phyloP scores from a whole-genome alignment of 805 yeast genomes.

The Candida fluviatilis region DNA sequence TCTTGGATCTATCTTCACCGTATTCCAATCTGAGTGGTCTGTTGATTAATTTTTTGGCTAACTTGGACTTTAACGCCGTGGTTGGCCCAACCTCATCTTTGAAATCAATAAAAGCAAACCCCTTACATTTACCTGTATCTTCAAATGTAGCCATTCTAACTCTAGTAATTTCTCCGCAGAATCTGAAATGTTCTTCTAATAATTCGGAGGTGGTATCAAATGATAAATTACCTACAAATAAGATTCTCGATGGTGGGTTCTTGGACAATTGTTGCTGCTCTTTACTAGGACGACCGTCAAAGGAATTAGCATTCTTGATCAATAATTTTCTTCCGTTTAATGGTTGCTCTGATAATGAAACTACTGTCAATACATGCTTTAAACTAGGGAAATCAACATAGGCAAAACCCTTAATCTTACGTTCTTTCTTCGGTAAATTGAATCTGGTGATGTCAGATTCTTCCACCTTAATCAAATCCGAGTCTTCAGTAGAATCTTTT shows the following conservation, averaged over 20 bases:
- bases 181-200: slow-evolving; percentile 78
- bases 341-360: slow-evolving; percentile 64
- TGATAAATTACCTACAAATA: slow-evolving; percentile 90
- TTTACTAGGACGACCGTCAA: slow-evolving; percentile 74
- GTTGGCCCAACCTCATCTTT: slow-evolving; percentile 77
- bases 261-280: slow-evolving; percentile 49
- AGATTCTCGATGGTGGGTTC: slow-evolving; percentile 83
- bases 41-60: slow-evolving; percentile 62
- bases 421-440: slow-evolving; percentile 73
- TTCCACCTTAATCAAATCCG: slow-evolving; percentile 30
- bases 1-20: slow-evolving; percentile 91
- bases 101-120: slow-evolving; percentile 91
- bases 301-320: slow-evolving; percentile 76
- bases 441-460: slow-evolving; percentile 67
- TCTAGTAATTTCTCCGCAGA: slow-evolving; percentile 80
- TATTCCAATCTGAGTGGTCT: slow-evolving; percentile 81
- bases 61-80: slow-evolving; percentile 69
- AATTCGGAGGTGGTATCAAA: slow-evolving; percentile 85
- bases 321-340: slow-evolving; percentile 83
- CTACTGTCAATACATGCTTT: slow-evolving; percentile 57
- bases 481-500: slow-evolving; percentile 19
- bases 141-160: slow-evolving; percentile 98
- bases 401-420: slow-evolving; percentile 81
- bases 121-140: slow-evolving; percentile 94
- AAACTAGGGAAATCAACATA: slow-evolving; percentile 73